Conservation (phyloP, 2,329 filamentous ascomycete species). For the Cladobotryum protrusum region DNA sequence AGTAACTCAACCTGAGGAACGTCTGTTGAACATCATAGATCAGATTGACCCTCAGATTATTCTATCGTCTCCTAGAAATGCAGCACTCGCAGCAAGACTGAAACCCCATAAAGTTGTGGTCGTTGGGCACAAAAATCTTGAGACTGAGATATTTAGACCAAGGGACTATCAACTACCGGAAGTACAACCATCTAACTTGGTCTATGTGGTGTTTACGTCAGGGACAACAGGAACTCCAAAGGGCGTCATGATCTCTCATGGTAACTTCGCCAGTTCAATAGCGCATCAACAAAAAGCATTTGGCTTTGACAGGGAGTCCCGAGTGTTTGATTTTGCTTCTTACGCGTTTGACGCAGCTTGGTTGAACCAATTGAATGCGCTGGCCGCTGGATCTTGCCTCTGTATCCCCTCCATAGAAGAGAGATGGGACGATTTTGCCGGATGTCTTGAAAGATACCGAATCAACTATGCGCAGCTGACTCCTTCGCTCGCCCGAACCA, state of each 20-base stretch:
- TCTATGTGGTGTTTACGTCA: constrained; percentile 21
- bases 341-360: constrained; percentile 1
- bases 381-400: background rate
- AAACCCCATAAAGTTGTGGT: no score
- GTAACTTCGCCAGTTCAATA: constrained; percentile 1
- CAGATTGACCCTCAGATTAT: constrained; percentile 1
- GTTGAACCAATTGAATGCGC: constrained; percentile 6
- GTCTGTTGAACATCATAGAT: constrained; percentile 1
- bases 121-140: background rate
- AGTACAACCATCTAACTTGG: constrained; percentile 11
- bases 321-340: constrained; percentile 10
- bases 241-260: constrained; percentile 16
- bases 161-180: constrained; percentile 15
- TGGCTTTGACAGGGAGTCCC: background rate
- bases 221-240: constrained; percentile 20
- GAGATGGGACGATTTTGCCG: no score
- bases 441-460: no score
- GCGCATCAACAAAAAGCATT: background rate
- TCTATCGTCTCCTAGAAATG: background rate
- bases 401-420: no score
- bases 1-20: constrained; percentile 3
- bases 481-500: no score
- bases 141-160: background rate
- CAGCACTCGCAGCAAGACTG: no score
- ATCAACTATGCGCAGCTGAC: no score